A percentile compares a stretch with the other conserved stretches of the same genome.
phyloP scores from a whole-genome alignment of 2,329 filamentous ascomycete genomes.

The Xylaria polymorpha region DNA sequence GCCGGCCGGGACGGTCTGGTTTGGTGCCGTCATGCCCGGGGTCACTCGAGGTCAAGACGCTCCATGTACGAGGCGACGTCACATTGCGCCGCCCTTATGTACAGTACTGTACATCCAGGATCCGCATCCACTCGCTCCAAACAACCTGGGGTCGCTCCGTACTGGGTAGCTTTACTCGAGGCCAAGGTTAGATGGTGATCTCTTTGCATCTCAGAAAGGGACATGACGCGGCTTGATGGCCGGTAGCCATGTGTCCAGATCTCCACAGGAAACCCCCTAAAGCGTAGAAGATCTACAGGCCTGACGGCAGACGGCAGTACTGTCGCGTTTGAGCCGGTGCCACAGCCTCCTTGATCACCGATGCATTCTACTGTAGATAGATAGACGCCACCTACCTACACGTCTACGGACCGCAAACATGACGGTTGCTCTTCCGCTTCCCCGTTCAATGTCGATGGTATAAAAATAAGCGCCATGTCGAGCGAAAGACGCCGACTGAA shows the following conservation, averaged over 20 bases:
- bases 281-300: slow-evolving; percentile 33
- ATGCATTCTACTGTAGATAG: slow-evolving; percentile 1
- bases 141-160: slow-evolving; percentile 4
- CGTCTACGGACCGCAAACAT: background rate
- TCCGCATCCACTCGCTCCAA: background rate
- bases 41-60: slow-evolving; percentile 27
- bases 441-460: background rate
- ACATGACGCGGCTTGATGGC: slow-evolving; percentile 22
- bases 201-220: slow-evolving; percentile 8
- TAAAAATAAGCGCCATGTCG: background rate
- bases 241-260: slow-evolving; percentile 35
- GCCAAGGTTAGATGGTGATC: slow-evolving; percentile 13
- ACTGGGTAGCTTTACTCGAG: background rate
- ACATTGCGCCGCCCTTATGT: slow-evolving; percentile 6
- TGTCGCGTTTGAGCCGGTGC: slow-evolving; percentile 31
- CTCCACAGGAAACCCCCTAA: slow-evolving; percentile 25
- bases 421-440: background rate
- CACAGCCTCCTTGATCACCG: slow-evolving; percentile 24
- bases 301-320: slow-evolving; percentile 32
- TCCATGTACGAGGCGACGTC: background rate
- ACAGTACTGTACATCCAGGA: background rate
- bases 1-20: slow-evolving; percentile 22
- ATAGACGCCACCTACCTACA: background rate
- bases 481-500: background rate
- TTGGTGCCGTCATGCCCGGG: slow-evolving; percentile 30